Evolutionary conservation across 2,329 filamentous ascomycete genomes (phyloP), one percentile per base, ranked within the genome.

Genomic region (Ophiostoma fasciatum): DNA sequence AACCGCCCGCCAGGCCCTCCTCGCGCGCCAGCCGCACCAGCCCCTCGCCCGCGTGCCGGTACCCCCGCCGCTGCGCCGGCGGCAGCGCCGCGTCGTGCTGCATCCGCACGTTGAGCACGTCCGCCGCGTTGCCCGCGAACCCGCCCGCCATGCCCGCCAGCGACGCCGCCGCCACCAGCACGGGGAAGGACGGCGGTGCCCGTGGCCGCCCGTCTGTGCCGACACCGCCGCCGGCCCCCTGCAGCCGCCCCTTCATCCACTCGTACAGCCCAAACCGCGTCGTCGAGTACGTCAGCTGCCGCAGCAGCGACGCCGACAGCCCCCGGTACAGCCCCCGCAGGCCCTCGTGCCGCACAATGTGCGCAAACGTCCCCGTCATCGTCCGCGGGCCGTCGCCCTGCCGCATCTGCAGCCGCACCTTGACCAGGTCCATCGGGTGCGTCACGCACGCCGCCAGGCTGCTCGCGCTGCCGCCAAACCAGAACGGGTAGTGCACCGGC

Each of bases 31-130:
- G 94, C 45, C 83, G 76, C 19, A 81, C 60, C 49, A 96, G 65
- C 20, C 90, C 90, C 53, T 96, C 78, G 32, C 94, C 56, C 4
- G 87, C 90, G 56, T 96, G 72, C 44, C 75, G 78, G 62, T 98
- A 98, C 58, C 93, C 90, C 38, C 88, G 73, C 32, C 83, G 75
- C 51, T 92, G 64, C 5, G 68, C 68, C 1, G 61, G 50, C 1
- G 85, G 81, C 1, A 94, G 72, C 1, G 84, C 75, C 3, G 82
- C 78, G 51, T 78, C 90, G 59, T 93, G 83, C 61, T 98, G 90
- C 90, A 98, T 98, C 46, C 90, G 83, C 33, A 98, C 90, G 59
- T 98, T 98, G 51, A 94, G 68, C 23, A 98, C 85, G 55, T 98
- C 90, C 45, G 87, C 88, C 3, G 87, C 85, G 60, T 96, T 98